These are phyloP conservation scores for Simplicillium sp. DNA, from an alignment of 2,329 filamentous ascomycete species.

Conservation along the genomic window DNA sequence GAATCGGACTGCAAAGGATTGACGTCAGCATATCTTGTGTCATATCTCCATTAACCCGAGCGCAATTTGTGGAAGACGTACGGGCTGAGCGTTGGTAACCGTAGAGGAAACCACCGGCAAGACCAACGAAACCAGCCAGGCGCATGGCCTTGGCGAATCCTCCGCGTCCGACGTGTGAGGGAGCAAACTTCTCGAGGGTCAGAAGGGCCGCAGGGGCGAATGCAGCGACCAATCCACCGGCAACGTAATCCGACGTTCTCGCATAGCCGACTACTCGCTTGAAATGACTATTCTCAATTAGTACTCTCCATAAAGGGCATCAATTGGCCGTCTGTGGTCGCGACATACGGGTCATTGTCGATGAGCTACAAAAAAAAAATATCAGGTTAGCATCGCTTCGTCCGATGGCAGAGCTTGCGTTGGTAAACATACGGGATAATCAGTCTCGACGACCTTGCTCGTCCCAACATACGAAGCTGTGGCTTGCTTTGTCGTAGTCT, in stretches of 20 bases:
- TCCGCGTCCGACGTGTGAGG: slow-evolving; percentile 73
- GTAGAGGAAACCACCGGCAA: slow-evolving; percentile 71
- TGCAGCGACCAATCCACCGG: slow-evolving; percentile 59
- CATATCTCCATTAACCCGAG: not conserved
- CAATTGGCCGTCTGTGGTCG: not conserved
- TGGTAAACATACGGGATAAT: slow-evolving; percentile 67
- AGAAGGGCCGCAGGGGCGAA: slow-evolving; percentile 65
- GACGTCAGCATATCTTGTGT: slow-evolving; percentile 5
- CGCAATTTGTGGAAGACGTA: slow-evolving; percentile 35
- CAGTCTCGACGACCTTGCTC: slow-evolving; percentile 69
- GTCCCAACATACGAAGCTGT: slow-evolving; percentile 24
- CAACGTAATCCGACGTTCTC: slow-evolving; percentile 70
- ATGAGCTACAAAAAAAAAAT: slow-evolving; percentile 62
- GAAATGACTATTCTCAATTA: slow-evolving; percentile 58
- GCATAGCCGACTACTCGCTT: slow-evolving; percentile 84
- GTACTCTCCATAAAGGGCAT: not conserved
- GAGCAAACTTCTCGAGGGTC: slow-evolving; percentile 74
- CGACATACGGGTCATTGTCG: slow-evolving; percentile 87
- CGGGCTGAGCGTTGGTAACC: slow-evolving; percentile 77
- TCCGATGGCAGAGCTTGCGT: slow-evolving; percentile 13
- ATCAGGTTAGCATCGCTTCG: slow-evolving; percentile 13
- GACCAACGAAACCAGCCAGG: slow-evolving; percentile 61
- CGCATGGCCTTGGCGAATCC: slow-evolving; percentile 80
- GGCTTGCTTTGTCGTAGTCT: slow-evolving; percentile 26
- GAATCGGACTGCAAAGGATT: slow-evolving; percentile 62